A percentile compares a stretch with the other conserved stretches of the same genome.
Conservation (phyloP, 1,139 yeast species). For the Pichia sorboxylosa region DNA sequence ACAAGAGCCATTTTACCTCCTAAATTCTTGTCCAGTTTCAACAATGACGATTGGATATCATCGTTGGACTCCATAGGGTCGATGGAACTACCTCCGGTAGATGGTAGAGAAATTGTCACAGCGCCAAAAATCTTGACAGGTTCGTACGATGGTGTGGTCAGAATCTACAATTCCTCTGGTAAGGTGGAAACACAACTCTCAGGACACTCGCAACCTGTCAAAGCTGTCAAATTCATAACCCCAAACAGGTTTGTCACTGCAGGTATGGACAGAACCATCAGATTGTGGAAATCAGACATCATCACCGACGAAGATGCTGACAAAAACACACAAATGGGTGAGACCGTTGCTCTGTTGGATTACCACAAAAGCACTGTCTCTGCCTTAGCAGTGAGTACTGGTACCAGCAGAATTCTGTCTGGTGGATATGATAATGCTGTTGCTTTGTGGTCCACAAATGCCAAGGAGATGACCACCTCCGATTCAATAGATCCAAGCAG, state of each 20-base stretch:
- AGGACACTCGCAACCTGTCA: slow-evolving; percentile 83
- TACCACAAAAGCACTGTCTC: slow-evolving; percentile 87
- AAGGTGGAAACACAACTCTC: slow-evolving; percentile 66
- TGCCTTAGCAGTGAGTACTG: slow-evolving; percentile 48
- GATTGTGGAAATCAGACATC: slow-evolving; percentile 74
- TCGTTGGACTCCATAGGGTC: slow-evolving; percentile 44
- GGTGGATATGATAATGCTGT: slow-evolving; percentile 77
- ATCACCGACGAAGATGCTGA: slow-evolving; percentile 35
- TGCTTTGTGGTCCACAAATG: slow-evolving; percentile 80
- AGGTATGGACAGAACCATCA: slow-evolving; percentile 79
- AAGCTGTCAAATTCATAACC: slow-evolving; percentile 68
- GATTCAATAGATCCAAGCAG: slow-evolving; percentile 35
- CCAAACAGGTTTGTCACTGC: slow-evolving; percentile 70
- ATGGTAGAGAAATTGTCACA: slow-evolving; percentile 23
- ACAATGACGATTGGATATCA: slow-evolving; percentile 94
- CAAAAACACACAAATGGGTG: slow-evolving; percentile 54
- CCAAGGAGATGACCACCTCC: slow-evolving; percentile 71
- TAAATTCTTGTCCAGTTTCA: slow-evolving; percentile 73
- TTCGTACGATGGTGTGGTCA: slow-evolving; percentile 86
- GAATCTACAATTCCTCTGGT: slow-evolving; percentile 84
- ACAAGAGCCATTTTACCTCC: slow-evolving; percentile 93
- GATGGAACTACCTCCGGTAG: slow-evolving; percentile 20
- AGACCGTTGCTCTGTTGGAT: slow-evolving; percentile 69
- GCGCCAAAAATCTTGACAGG: slow-evolving; percentile 67
- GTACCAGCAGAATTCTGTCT: slow-evolving; percentile 54